phyloP scores from a whole-genome alignment of 148 eudicot genomes.

The Spergularia marina region DNA sequence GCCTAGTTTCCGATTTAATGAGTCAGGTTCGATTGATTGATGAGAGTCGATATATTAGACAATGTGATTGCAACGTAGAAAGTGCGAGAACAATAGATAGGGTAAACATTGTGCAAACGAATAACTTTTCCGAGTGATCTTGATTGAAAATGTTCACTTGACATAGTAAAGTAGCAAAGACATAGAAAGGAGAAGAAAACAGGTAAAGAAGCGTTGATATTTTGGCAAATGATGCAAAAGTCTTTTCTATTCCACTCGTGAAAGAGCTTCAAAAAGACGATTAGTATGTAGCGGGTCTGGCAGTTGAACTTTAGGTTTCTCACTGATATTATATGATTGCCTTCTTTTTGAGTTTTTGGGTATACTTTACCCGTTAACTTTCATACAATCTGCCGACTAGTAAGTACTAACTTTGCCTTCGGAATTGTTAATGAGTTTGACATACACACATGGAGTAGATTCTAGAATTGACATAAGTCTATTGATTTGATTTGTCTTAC shows the following conservation, averaged over 20 bases:
- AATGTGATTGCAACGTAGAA: background rate
- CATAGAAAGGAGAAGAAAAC: background rate
- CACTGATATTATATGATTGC: too few species aligned
- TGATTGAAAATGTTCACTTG: background rate
- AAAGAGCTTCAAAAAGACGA: background rate
- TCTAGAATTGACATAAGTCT: too few species aligned
- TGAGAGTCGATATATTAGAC: background rate
- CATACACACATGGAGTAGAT: too few species aligned
- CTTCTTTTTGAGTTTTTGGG: too few species aligned
- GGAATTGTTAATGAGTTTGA: too few species aligned
- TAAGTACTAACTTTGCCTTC: too few species aligned
- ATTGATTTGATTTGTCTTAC: too few species aligned
- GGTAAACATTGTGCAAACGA: background rate
- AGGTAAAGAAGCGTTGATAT: background rate
- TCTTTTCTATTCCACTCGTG: constrained; percentile 1
- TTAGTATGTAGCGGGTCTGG: background rate
- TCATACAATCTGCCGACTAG: too few species aligned
- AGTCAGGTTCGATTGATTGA: too few species aligned
- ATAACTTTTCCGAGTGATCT: background rate
- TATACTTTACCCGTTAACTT: too few species aligned
- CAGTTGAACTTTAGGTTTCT: too few species aligned
- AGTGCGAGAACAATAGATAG: background rate
- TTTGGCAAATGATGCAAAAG: background rate
- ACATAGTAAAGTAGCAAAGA: background rate
- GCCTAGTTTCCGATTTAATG: too few species aligned